These are phyloP conservation scores for Rubia peregrina DNA, from an alignment of 305 asterid genomes.

Conservation along the genomic window DNA sequence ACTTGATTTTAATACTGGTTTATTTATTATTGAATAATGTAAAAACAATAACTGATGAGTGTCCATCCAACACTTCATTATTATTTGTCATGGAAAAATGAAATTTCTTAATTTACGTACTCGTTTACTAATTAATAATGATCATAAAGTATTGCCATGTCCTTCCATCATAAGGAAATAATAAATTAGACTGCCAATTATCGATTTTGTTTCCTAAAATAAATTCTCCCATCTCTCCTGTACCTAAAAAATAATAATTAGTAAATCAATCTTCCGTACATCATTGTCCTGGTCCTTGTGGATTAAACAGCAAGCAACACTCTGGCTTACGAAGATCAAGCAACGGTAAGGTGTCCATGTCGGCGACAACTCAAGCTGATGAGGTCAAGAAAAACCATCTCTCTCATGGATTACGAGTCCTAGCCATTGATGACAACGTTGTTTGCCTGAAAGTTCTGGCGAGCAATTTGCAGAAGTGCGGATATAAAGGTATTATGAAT, in stretches of 20 bases:
- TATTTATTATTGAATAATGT: neutral
- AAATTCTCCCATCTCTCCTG: neutral
- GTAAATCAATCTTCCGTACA: neutral
- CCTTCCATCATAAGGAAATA: neutral
- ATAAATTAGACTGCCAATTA: neutral
- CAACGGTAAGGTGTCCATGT: constrained; percentile 1
- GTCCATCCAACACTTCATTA: neutral
- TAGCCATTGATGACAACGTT: constrained; percentile 19
- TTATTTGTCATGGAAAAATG: neutral
- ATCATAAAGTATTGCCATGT: neutral
- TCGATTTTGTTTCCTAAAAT: neutral
- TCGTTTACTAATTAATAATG: neutral
- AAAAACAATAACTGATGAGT: neutral
- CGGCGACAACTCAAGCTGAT: neutral
- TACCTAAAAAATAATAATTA: neutral
- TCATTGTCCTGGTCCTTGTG: neutral
- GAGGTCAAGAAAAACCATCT: constrained; percentile 18
- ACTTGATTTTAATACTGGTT: neutral
- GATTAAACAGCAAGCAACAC: neutral
- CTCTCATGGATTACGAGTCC: constrained; percentile 17
- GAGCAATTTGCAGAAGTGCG: constrained; percentile 15
- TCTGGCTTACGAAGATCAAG: neutral
- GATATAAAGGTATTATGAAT: constrained; percentile 15
- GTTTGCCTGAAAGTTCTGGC: constrained; percentile 14
- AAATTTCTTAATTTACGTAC: neutral